Conservation (phyloP, 169 alveolate genomes). For the Ichthyophthirius multifiliis region DNA sequence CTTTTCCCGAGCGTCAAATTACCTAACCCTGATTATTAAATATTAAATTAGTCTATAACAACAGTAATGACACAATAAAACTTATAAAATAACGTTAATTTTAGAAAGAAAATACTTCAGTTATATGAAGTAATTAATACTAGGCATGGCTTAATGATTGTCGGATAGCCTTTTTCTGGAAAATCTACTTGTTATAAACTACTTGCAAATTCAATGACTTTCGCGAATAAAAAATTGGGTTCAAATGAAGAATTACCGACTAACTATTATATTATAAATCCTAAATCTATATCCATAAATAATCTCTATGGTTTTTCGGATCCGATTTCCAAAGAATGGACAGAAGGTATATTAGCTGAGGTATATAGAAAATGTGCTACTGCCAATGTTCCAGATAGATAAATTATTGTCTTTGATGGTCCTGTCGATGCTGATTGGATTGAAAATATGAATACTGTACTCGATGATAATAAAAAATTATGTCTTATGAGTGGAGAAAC, state of each 20-base stretch:
- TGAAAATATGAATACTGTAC: constrained; percentile 75
- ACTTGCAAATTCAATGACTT: constrained; percentile 50
- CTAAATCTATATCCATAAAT: constrained; percentile 75
- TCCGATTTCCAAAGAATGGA: constrained; percentile 60
- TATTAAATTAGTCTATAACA: constrained; percentile 16
- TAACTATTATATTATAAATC: constrained; percentile 65
- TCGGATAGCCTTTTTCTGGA: constrained; percentile 75
- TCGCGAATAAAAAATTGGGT: constrained; percentile 28
- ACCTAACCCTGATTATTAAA: constrained; percentile 50
- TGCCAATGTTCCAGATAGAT: constrained; percentile 25
- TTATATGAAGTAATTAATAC: constrained; percentile 72
- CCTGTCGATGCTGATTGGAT: constrained; percentile 82
- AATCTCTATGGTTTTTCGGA: constrained; percentile 80
- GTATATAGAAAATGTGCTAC: constrained; percentile 61
- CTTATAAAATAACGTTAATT: constrained; percentile 47
- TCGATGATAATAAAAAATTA: constrained; percentile 72
- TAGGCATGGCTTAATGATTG: constrained; percentile 73
- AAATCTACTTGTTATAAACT: constrained; percentile 63
- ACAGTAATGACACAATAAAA: constrained; percentile 50
- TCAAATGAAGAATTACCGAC: constrained; percentile 60
- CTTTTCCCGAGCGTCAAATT: constrained; percentile 72
- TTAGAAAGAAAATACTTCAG: constrained; percentile 62
- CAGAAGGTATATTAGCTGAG: constrained; percentile 60
- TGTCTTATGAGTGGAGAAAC: constrained; percentile 70
- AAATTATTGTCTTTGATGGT: constrained; percentile 74